Evolutionary conservation across 1,284 basidiomycete species (phyloP).

Genomic region (Fomitopsis palustris): DNA sequence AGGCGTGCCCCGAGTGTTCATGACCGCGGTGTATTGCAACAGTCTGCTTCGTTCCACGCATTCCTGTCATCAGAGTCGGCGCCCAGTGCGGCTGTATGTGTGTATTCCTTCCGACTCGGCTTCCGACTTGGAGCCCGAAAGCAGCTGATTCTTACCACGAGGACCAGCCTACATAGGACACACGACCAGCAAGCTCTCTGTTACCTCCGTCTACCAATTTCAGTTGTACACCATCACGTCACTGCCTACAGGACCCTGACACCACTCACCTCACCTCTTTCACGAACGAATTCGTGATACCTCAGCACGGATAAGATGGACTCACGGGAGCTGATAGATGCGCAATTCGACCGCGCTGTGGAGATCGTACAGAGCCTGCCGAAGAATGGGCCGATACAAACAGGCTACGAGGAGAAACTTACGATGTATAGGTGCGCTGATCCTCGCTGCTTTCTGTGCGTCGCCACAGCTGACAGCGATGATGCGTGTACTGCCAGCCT

Average conservation of each 20-base stretch:
- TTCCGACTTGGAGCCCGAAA: background rate
- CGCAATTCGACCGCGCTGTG: conserved; percentile 91
- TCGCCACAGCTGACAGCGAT: background rate
- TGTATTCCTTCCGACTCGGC: background rate
- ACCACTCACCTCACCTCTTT: too few relatives aligned
- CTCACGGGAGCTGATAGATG: conserved; percentile 62
- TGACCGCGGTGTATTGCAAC: too few relatives aligned
- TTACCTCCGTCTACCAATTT: background rate
- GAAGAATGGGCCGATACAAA: conserved; percentile 94
- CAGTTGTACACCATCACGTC: background rate
- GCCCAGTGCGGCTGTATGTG: too few relatives aligned
- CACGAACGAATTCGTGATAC: background rate
- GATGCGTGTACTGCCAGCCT: conserved; percentile 44
- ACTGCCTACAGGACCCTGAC: background rate
- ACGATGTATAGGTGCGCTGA: conserved; percentile 81
- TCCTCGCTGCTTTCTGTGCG: background rate
- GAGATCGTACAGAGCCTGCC: conserved; percentile 91
- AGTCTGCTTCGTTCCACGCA: too few relatives aligned
- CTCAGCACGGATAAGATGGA: conserved; percentile 38
- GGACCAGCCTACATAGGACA: background rate
- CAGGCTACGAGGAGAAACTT: conserved; percentile 94
- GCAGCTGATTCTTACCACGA: conserved; percentile 1
- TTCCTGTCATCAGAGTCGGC: too few relatives aligned
- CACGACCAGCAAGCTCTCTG: background rate
- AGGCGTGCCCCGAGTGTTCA: too few relatives aligned